Conservation (phyloP, 2,329 filamentous ascomycete genomes). For the Colletotrichum lupini region DNA sequence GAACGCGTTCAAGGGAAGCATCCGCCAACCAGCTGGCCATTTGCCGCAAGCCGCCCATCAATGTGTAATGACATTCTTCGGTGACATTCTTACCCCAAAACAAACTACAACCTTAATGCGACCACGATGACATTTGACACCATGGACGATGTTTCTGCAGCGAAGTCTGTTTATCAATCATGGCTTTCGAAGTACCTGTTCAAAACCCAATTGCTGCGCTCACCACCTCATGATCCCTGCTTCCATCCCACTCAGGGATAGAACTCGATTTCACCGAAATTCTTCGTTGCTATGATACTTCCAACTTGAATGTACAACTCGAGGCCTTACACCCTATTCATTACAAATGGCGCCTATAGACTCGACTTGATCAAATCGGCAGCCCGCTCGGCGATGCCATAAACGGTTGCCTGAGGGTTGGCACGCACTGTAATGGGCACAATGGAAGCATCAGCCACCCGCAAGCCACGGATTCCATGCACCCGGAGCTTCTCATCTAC, state of each 20-base stretch:
- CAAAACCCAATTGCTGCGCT: neutral
- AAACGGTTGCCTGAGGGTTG: slow-evolving; percentile 48
- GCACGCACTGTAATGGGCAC: slow-evolving; percentile 44
- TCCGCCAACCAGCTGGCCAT: neutral
- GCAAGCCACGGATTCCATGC: slow-evolving; percentile 55
- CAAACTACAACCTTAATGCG: slow-evolving; percentile 2
- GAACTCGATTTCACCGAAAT: too few relatives aligned
- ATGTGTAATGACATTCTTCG: neutral
- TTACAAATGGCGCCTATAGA: neutral
- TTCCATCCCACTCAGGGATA: neutral
- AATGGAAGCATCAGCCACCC: slow-evolving; percentile 57
- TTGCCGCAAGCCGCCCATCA: neutral
- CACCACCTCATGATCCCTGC: neutral
- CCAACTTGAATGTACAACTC: neutral
- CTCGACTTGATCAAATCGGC: slow-evolving; percentile 37
- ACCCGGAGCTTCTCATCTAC: slow-evolving; percentile 57
- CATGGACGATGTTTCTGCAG: neutral
- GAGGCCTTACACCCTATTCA: neutral
- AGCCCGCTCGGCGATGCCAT: slow-evolving; percentile 48
- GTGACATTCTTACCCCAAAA: neutral
- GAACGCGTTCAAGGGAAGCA: slow-evolving; percentile 2
- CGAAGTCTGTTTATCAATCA: too few relatives aligned
- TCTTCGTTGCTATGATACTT: neutral
- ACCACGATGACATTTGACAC: neutral
- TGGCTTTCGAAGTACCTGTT: neutral